Base-by-base conservation (phyloP, 768 basidiomycete species). In the Trametes coccinea region DNA sequence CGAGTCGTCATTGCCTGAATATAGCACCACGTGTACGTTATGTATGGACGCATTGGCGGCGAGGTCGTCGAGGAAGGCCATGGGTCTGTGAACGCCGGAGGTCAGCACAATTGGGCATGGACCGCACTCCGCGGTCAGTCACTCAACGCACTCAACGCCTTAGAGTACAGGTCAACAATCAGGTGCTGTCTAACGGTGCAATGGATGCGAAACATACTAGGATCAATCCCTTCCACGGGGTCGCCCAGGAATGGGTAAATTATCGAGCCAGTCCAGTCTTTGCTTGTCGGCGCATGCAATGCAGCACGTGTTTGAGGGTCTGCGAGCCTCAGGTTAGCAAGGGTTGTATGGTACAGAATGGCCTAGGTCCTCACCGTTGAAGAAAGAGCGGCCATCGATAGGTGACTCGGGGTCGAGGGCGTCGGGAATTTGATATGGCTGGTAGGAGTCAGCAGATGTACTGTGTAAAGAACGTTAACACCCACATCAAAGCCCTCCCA, bases 1-100 rank as follows among this genome's bases (percentile, higher is more conserved):
- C 6, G 83, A 75, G 70, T 90, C 89, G 62, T 88, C 84, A 66
- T 90, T 90, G 13, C 84, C 89, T 29, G 87, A 88, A 69, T 75
- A 89, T 14, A 89, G 70, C 9, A 89, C 74, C n/a, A 89, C 72
- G 0, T 76, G 74, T 29, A 90, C 71, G 29, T 76, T 71, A 5
- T 79, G 80, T 1, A 75, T 76, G 0, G 86, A 79, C 22, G 84
- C 82, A 61, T 89, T 89, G 11, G 83, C 80, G 4, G 88, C 87
- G n/a, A 89, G 78, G 31, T 86, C 86, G 0, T 80, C 77, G 33
- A 90, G 74, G 71, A 88, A 88, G 27, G 74, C 78, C 78, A 87
- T 87, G 4, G 88, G 82, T 64, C 86, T 88, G 52, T 17, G 22
- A 4, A 6, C n/a, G 33, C 52, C 22, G 58, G 48, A 34, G 39